These are phyloP conservation scores for Leccinum subatratum DNA, from an alignment of 1,284 basidiomycete species.

Conservation along the genomic window DNA sequence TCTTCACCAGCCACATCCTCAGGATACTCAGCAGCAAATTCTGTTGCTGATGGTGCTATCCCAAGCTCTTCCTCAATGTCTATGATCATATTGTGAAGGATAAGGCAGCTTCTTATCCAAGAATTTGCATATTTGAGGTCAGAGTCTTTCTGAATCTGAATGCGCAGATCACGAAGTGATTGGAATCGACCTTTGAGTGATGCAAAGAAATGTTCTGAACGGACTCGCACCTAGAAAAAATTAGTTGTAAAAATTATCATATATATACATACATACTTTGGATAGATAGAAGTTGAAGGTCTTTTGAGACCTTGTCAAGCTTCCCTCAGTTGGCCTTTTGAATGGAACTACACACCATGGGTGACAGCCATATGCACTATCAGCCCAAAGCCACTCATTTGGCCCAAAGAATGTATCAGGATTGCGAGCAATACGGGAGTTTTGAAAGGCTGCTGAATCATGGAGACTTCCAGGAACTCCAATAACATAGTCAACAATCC, in stretches of 20 bases:
- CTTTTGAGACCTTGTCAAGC: conserved; percentile 7
- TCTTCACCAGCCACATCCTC: not conserved
- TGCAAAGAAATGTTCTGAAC: conserved; percentile 14
- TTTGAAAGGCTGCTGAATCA: conserved; percentile 16
- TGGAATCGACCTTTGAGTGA: conserved; percentile 17
- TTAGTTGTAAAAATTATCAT: not conserved
- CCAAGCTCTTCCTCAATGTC: conserved; percentile 15
- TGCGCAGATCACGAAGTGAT: conserved; percentile 9
- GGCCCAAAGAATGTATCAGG: conserved; percentile 6
- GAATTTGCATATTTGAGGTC: conserved; percentile 6
- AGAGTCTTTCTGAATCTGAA: conserved; percentile 11
- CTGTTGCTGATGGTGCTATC: not conserved
- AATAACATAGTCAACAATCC: conserved; percentile 25
- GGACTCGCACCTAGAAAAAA: conserved; percentile 10
- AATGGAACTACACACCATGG: conserved; percentile 18
- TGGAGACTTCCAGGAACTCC: conserved; percentile 21
- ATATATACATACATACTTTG: conserved; percentile 4
- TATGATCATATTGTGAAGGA: conserved; percentile 18
- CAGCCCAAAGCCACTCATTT: conserved; percentile 17
- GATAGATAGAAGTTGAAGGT: conserved; percentile 10
- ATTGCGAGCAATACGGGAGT: not conserved
- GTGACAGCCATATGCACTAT: conserved; percentile 12
- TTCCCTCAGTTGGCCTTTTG: conserved; percentile 10
- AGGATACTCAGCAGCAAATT: not conserved
- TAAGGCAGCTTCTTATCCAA: conserved; percentile 9